These are phyloP conservation scores for Pichiaceae sp. DNA, from an alignment of 1,139 yeast species.

Conservation along the genomic window DNA sequence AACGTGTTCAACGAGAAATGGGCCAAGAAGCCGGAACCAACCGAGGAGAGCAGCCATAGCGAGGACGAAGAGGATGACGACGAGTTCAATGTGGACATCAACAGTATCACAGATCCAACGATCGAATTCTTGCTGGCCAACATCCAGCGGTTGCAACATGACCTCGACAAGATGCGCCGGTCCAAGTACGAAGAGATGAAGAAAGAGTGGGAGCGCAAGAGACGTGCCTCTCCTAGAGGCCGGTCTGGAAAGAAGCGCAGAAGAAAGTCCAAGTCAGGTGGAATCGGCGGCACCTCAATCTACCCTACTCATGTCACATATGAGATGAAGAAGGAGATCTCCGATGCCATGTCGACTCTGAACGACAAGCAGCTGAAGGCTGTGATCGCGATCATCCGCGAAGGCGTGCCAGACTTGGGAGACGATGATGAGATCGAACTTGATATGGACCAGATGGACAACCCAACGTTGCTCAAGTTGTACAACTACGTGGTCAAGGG, in stretches of 20 bases:
- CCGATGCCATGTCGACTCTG: conserved; percentile 73
- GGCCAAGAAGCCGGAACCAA: conserved; percentile 81
- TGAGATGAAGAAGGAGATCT: conserved; percentile 93
- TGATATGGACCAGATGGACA: conserved; percentile 91
- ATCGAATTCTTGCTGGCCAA: conserved; percentile 85
- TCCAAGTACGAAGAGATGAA: conserved; percentile 31
- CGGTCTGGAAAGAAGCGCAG: conserved; percentile 13
- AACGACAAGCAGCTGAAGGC: conserved; percentile 78
- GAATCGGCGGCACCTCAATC: conserved; percentile 10
- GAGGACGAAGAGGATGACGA: conserved; percentile 33
- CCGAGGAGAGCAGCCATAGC: conserved; percentile 37
- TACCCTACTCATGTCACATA: conserved; percentile 57
- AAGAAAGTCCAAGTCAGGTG: conserved; percentile 13
- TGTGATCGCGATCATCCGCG: conserved; percentile 79
- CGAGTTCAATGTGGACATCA: conserved; percentile 63
- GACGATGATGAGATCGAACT: conserved; percentile 87
- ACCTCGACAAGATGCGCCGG: conserved; percentile 72
- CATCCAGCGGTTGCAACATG: conserved; percentile 75
- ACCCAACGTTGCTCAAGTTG: conserved; percentile 70
- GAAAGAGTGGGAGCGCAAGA: conserved; percentile 52
- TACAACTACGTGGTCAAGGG: conserved; percentile 71
- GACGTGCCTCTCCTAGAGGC: conserved; percentile 24
- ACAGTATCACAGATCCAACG: conserved; percentile 80
- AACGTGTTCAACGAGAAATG: conserved; percentile 80
- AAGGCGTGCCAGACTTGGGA: conserved; percentile 71